These are phyloP conservation scores for Collybia sordida DNA, from an alignment of 768 basidiomycete species.

Conservation along the genomic window DNA sequence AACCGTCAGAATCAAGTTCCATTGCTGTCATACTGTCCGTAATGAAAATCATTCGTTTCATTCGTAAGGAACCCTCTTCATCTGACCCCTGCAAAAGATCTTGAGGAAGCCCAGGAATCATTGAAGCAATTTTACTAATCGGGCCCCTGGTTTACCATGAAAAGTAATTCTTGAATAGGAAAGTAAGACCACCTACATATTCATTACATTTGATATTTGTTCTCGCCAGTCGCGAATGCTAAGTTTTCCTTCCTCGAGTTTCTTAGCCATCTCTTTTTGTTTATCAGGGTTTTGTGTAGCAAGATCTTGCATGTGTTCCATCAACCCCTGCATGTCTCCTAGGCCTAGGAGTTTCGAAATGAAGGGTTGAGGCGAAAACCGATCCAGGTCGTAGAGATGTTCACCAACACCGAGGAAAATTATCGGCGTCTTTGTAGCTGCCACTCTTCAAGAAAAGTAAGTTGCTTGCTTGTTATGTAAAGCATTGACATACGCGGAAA, in stretches of 20 bases:
- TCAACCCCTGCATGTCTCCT: conserved; percentile 94
- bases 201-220: conserved; percentile 97
- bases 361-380: conserved; percentile 95
- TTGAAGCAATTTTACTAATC: conserved; percentile 95
- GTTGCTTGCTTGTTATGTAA: conserved; percentile 2
- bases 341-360: conserved; percentile 94
- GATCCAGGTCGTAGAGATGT: conserved; percentile 95
- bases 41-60: conserved; percentile 99
- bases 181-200: conserved; percentile 63
- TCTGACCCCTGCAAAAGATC: conserved; percentile 90
- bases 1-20: conserved; percentile 95
- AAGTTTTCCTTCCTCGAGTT: conserved; percentile 94
- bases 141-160: conserved; percentile 80
- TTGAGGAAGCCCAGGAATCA: conserved; percentile 97
- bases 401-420: conserved; percentile 98
- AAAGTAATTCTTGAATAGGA: conserved; percentile 3
- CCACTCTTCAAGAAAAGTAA: conserved; percentile 59
- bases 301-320: conserved; percentile 98
- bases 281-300: conserved; percentile 93
- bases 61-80: conserved; percentile 84
- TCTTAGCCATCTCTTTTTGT: conserved; percentile 97
- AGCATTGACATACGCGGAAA: conserved; percentile 82
- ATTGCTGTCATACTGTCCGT: conserved; percentile 95
- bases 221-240: conserved; percentile 98
- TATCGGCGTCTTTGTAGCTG: conserved; percentile 98